Evolutionary conservation across 139 green algal species (phyloP).

Genomic region (Micromonas commoda): DNA sequence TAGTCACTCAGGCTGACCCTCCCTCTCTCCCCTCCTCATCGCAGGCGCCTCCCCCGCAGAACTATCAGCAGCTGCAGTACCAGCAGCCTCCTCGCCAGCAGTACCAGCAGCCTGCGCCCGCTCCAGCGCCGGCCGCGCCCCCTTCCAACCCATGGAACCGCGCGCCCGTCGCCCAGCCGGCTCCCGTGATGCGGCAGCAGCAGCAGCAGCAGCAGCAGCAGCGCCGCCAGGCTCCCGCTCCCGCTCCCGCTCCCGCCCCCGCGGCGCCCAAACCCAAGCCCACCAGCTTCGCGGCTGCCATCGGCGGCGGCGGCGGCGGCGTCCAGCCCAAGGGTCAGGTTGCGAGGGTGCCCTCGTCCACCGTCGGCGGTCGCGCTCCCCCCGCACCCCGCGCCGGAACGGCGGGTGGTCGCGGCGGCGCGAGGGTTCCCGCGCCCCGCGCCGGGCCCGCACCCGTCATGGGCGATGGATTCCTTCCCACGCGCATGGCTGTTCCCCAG

Average conservation of each 20-base stretch:
- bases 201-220: constrained; percentile 11
- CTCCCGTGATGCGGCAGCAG: background rate
- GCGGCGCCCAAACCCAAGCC: constrained; percentile 13
- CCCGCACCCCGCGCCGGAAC: constrained; percentile 13
- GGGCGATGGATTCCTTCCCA: constrained; percentile 11
- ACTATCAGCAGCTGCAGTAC: background rate
- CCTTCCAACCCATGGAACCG: background rate
- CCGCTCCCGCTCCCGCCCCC: too few relatives aligned
- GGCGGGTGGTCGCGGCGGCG: background rate
- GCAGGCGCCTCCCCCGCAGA: background rate
- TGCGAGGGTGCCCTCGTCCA: background rate
- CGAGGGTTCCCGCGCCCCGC: constrained; percentile 2
- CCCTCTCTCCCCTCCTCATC: background rate
- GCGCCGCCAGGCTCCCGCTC: background rate
- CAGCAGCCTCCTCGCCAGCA: background rate
- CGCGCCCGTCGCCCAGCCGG: background rate
- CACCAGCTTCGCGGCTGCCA: constrained; percentile 14
- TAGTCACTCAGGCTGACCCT: too few relatives aligned
- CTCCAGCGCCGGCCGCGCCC: too few relatives aligned
- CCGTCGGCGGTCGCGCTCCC: background rate
- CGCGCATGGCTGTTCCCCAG: constrained; percentile 51
- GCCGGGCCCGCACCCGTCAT: background rate
- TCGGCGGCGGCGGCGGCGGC: background rate
- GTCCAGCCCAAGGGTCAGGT: background rate
- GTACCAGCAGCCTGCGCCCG: background rate